Evolutionary conservation across 371 early-diverging fungal species (phyloP), one percentile per base, ranked within the genome.

Genomic region (Mucor circinelloides): DNA sequence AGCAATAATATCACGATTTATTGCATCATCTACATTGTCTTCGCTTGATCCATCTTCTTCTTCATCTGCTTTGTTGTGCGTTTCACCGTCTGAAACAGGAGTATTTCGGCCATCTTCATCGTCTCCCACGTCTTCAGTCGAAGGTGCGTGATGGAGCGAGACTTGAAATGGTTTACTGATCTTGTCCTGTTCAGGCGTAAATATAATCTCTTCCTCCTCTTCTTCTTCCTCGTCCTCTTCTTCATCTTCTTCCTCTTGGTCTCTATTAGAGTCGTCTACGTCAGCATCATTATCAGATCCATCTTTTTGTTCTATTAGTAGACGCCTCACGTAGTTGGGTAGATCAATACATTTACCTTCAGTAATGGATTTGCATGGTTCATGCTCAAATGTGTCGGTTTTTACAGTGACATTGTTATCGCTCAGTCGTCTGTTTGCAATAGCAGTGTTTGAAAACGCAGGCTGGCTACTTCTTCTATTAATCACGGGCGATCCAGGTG

Each of bases 161-260:
- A 76, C 82, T 58, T 78, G 77, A 58, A 78, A 72, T 0, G 80
- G 68, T 15, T 60, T 70, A 32, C 67, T 74, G 21, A 68, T 68
- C 19, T 69, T 68, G 28, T 78, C 79, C 42, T 71, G 72, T 58
- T 81, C 81, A 1, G 75, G 64, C 6, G 81, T 67, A 13, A 73
- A 81, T 27, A 81, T 81, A 12, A 78, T 78, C 23, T 81, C 78
- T 36, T 80, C 76, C 36, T 81, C 81, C 32, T 78, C 75, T 21
- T 74, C 73, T 10, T 70, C 78, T 1, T 75, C 74, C 1, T 75
- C 75, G 0, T 75, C 75, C 0, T 77, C 80, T 0, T 72, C 70
- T 0, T 75, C 60, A 30, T 32, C 60, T 10, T 71, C 64, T 36
- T 67, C 68, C 13, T 67, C 69, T 61, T 64, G 27, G 2, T 9